Evolutionary conservation across 2,329 filamentous ascomycete genomes (phyloP).

Genomic region (Colletotrichum orchidophilum): DNA sequence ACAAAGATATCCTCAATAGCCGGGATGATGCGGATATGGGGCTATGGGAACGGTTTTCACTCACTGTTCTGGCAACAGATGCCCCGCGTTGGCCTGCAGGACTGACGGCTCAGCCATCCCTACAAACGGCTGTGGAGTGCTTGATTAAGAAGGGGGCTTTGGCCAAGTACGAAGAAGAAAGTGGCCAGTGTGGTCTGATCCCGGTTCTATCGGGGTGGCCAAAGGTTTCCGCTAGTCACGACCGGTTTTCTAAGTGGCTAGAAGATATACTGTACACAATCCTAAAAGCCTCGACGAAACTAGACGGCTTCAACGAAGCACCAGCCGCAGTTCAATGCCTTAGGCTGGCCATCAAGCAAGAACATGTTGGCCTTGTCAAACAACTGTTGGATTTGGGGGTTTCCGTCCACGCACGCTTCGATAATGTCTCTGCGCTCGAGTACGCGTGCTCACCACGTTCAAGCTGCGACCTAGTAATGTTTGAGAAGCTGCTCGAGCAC

Average conservation of each 20-base stretch:
- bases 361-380: neutral
- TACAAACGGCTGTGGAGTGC: neutral
- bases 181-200: neutral
- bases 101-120: neutral
- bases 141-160: neutral
- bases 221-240: too few species aligned
- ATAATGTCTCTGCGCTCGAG: neutral
- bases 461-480: neutral
- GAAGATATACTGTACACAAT: neutral
- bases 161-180: slow-evolving; percentile 8
- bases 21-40: neutral
- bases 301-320: neutral
- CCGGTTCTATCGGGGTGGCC: neutral
- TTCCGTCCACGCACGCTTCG: neutral
- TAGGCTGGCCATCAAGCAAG: neutral
- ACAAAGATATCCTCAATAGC: neutral
- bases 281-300: neutral
- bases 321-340: neutral
- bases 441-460: neutral
- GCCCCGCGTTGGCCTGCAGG: neutral
- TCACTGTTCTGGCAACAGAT: neutral
- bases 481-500: neutral
- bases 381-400: neutral
- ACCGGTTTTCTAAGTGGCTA: neutral
- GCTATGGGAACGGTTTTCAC: slow-evolving; percentile 25